Percentiles rank a stretch among this genome's conserved stretches.
These are phyloP conservation scores for Dendrostoma leiphaemia DNA, from an alignment of 2,329 filamentous ascomycete genomes.

Conservation along the genomic window DNA sequence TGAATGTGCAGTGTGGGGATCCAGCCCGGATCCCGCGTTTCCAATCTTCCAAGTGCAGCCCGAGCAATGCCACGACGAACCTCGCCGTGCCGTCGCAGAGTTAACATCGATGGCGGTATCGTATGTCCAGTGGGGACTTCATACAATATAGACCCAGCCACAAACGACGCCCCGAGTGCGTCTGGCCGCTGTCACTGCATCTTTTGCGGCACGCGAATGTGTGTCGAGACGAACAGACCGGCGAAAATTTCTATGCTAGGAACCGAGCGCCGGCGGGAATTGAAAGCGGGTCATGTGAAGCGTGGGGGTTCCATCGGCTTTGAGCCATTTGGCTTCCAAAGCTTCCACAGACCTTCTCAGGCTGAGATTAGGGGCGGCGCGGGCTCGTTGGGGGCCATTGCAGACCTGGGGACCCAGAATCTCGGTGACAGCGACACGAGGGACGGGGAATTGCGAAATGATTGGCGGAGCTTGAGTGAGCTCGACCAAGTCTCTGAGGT, in stretches of 20 bases:
- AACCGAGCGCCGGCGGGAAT: constrained; percentile 1
- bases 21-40: constrained; percentile 5
- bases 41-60: not conserved
- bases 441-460: too few species aligned
- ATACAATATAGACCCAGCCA: too few species aligned
- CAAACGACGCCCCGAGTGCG: not conserved
- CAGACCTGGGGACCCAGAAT: not conserved
- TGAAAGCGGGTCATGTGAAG: not conserved
- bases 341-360: constrained; percentile 11
- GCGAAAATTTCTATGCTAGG: constrained; percentile 5
- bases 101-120: not conserved
- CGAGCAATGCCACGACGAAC: not conserved
- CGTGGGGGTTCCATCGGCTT: constrained; percentile 13
- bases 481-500: too few species aligned
- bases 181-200: not conserved
- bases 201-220: not conserved
- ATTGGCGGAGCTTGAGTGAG: not conserved
- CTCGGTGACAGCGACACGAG: constrained; percentile 15
- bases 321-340: not conserved
- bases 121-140: too few species aligned
- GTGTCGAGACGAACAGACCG: not conserved
- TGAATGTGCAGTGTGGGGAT: constrained; percentile 16
- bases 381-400: constrained; percentile 7
- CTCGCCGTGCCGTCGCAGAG: not conserved
- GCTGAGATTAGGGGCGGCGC: constrained; percentile 12